A percentile compares a stretch with the other conserved stretches of the same genome.
phyloP scores from a whole-genome alignment of 257 asterid species.

The Henckelia pumila region DNA sequence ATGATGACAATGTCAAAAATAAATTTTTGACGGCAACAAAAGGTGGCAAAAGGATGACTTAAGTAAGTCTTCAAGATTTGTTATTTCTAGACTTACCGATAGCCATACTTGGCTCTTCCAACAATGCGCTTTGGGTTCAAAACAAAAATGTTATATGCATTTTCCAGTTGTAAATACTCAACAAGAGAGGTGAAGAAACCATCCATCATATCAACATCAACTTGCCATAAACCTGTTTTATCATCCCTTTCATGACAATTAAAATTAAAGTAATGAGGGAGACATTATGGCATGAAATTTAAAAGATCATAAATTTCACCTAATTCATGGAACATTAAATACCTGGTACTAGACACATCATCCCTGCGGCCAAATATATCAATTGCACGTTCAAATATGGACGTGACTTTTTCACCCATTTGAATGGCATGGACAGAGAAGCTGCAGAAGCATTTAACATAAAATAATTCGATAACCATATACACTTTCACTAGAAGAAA shows the following conservation, averaged over 20 bases:
- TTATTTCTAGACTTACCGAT: constrained; percentile 50
- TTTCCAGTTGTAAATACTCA: constrained; percentile 82
- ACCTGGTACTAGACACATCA: constrained; percentile 58
- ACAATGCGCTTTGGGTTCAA: constrained; percentile 78
- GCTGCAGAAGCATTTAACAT: constrained; percentile 49
- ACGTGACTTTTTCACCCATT: constrained; percentile 92
- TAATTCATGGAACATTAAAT: constrained; percentile 22
- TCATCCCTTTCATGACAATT: constrained; percentile 54
- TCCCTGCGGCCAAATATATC: constrained; percentile 83
- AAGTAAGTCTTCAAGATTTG: neutral
- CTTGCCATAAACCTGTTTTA: constrained; percentile 76
- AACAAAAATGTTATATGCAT: constrained; percentile 83
- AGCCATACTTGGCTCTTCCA: constrained; percentile 79
- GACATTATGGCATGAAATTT: constrained; percentile 4
- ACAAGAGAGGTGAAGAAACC: constrained; percentile 77
- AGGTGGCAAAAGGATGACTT: constrained; percentile 2
- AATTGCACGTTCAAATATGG: constrained; percentile 85
- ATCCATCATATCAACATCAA: constrained; percentile 91
- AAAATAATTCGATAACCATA: constrained; percentile 4
- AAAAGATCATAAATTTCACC: constrained; percentile 11
- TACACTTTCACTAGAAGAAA: neutral
- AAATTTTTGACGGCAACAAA: constrained; percentile 8
- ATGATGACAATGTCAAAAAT: constrained; percentile 1
- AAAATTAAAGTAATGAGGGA: constrained; percentile 26
- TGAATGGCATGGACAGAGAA: constrained; percentile 95